Conservation (phyloP, 2,329 filamentous ascomycete species). For the Xylariaceae sp. region DNA sequence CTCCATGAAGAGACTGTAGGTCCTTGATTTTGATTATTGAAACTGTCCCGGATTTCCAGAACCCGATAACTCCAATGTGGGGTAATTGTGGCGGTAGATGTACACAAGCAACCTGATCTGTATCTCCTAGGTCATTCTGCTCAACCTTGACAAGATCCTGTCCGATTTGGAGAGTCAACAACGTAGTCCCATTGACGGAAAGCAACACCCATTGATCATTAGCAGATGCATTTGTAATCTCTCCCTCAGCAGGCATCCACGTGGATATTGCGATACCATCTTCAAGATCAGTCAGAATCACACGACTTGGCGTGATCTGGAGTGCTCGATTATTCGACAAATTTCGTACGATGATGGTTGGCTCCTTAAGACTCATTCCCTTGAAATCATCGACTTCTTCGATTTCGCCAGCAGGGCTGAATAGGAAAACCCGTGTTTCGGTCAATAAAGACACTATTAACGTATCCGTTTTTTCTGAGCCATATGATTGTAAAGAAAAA, state of each 20-base stretch:
- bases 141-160: constrained; percentile 54
- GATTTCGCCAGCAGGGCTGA: constrained; percentile 69
- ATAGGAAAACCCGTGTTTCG: constrained; percentile 79
- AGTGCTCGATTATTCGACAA: constrained; percentile 61
- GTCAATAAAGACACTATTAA: constrained; percentile 77
- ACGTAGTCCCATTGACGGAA: constrained; percentile 68
- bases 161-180: constrained; percentile 65
- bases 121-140: constrained; percentile 57
- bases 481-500: constrained; percentile 60
- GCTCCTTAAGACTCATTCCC: constrained; percentile 64
- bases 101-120: constrained; percentile 82
- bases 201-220: constrained; percentile 68
- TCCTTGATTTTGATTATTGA: constrained; percentile 67
- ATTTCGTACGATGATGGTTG: constrained; percentile 69
- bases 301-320: constrained; percentile 68
- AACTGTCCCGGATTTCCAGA: constrained; percentile 80
- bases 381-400: constrained; percentile 80
- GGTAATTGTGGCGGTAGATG: constrained; percentile 63
- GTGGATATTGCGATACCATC: constrained; percentile 49
- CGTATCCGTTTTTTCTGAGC: constrained; percentile 56
- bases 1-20: constrained; percentile 62
- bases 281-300: constrained; percentile 59
- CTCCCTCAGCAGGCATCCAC: constrained; percentile 52
- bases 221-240: constrained; percentile 74
- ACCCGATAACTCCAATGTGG: constrained; percentile 73